A percentile compares a stretch with the other conserved stretches of the same genome.
Evolutionary conservation across 768 basidiomycete genomes (phyloP).

Genomic region (Rhodocollybia butyracea): DNA sequence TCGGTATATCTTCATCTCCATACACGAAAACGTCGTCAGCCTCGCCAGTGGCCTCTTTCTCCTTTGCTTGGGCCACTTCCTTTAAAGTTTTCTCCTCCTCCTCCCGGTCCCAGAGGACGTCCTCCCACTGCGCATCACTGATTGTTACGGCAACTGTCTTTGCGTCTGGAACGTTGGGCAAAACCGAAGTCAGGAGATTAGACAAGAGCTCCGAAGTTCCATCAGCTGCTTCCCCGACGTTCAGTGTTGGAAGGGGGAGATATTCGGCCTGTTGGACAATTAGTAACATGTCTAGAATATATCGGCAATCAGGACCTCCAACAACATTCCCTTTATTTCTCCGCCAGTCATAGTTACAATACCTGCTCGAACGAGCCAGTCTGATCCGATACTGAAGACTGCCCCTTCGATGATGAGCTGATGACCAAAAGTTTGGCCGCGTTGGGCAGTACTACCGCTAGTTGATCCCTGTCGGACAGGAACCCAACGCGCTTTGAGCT

Average conservation of each 20-base stretch:
- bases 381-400: slow-evolving; percentile 72
- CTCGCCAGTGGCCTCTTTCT: no score
- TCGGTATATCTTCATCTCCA: slow-evolving; percentile 45
- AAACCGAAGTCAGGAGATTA: slow-evolving; percentile 67
- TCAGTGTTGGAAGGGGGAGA: slow-evolving; percentile 68
- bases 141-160: slow-evolving; percentile 77
- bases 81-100: slow-evolving; percentile 44
- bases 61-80: no score
- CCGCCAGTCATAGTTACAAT: slow-evolving; percentile 77
- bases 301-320: slow-evolving; percentile 51
- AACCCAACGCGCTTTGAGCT: slow-evolving; percentile 75
- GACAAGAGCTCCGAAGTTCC: slow-evolving; percentile 74
- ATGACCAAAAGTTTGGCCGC: slow-evolving; percentile 49
- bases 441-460: slow-evolving; percentile 34
- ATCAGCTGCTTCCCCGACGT: slow-evolving; percentile 53
- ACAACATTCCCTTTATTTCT: slow-evolving; percentile 76
- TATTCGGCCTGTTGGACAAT: slow-evolving; percentile 64
- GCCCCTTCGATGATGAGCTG: slow-evolving; percentile 73
- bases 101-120: slow-evolving; percentile 74
- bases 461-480: slow-evolving; percentile 54
- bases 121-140: slow-evolving; percentile 77
- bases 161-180: slow-evolving; percentile 71
- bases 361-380: slow-evolving; percentile 79
- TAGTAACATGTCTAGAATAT: slow-evolving; percentile 4
- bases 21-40: not conserved